phyloP scores from a whole-genome alignment of 495 filamentous ascomycete species.

The Xylaria longipes region DNA sequence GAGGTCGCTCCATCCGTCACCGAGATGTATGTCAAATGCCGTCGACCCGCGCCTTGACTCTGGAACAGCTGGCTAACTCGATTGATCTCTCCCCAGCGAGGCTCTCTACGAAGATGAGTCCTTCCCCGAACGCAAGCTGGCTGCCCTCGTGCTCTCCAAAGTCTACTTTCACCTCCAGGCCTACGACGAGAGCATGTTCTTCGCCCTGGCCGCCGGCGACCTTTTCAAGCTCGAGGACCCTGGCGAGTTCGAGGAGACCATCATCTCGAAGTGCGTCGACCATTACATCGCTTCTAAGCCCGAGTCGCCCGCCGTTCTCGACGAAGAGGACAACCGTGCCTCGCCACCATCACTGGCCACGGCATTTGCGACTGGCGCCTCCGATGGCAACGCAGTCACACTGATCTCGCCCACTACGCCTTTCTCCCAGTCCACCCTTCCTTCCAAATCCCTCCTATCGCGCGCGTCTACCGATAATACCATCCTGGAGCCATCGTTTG shows the following conservation, averaged over 20 bases:
- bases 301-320: slow-evolving; percentile 63
- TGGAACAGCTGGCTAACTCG: slow-evolving; percentile 23
- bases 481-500: slow-evolving; percentile 59
- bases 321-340: slow-evolving; percentile 52
- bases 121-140: slow-evolving; percentile 92
- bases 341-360: slow-evolving; percentile 74
- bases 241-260: slow-evolving; percentile 98
- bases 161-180: slow-evolving; percentile 99
- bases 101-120: slow-evolving; percentile 95
- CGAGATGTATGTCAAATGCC: slow-evolving; percentile 74
- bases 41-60: too few relatives aligned
- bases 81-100: slow-evolving; percentile 65
- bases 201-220: slow-evolving; percentile 93
- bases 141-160: slow-evolving; percentile 93
- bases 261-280: slow-evolving; percentile 97
- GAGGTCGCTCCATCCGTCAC: slow-evolving; percentile 91
- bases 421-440: slow-evolving; percentile 88
- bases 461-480: slow-evolving; percentile 67
- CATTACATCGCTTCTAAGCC: slow-evolving; percentile 91
- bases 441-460: slow-evolving; percentile 91
- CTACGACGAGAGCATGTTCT: slow-evolving; percentile 99
- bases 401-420: slow-evolving; percentile 88
- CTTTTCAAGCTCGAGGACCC: slow-evolving; percentile 90
- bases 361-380: slow-evolving; percentile 70
- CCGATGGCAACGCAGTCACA: slow-evolving; percentile 67